phyloP scores from a whole-genome alignment of 441 rosid species.

The Bruguiera hainesii region DNA sequence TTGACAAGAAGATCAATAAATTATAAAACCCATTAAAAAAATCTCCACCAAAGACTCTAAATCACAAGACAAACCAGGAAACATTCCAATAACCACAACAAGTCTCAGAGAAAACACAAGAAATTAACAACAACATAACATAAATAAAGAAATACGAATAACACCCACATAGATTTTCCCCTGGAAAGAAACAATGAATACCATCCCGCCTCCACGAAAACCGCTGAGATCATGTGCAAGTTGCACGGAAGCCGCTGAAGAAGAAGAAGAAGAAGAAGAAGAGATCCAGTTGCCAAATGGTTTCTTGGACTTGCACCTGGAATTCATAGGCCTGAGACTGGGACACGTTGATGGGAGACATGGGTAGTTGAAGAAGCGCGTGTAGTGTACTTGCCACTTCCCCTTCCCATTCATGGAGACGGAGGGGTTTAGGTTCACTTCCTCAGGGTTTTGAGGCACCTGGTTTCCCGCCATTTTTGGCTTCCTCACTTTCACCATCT shows the following conservation, averaged over 20 bases:
- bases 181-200: constrained; percentile 16
- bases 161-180: constrained; percentile 19
- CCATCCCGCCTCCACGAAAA: background rate
- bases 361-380: constrained; percentile 23
- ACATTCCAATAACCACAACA: too few relatives aligned
- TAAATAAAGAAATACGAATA: background rate
- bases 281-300: constrained; percentile 21
- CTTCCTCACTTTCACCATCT: background rate
- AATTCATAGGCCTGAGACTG: background rate
- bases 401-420: background rate
- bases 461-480: constrained; percentile 15
- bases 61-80: too few relatives aligned
- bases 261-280: constrained; percentile 22
- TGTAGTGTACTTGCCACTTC: constrained; percentile 17
- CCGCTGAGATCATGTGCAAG: background rate
- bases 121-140: background rate
- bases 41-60: too few relatives aligned
- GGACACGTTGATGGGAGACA: constrained; percentile 9
- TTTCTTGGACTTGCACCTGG: constrained; percentile 3
- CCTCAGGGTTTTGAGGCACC: background rate
- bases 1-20: background rate
- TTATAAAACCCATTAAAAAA: too few relatives aligned
- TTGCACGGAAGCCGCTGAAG: constrained; percentile 18
- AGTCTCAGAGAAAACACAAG: background rate
- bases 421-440: background rate